Conservation (phyloP, 2,329 filamentous ascomycete species). For the Fusarium protoensiforme region DNA sequence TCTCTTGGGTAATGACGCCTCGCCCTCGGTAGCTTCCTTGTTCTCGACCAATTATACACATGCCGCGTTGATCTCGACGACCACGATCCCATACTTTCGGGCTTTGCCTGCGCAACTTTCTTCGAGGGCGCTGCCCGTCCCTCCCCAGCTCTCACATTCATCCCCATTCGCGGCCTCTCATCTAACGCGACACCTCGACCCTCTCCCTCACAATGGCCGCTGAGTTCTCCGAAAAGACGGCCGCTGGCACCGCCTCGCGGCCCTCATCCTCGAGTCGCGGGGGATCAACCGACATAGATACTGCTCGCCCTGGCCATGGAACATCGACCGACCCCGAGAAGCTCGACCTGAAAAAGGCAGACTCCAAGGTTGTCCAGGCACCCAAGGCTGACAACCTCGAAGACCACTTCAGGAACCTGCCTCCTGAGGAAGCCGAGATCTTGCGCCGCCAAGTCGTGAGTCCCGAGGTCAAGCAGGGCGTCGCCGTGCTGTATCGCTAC, state of each 20-base stretch:
- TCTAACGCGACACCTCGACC: neutral
- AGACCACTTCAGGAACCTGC: constrained; percentile 71
- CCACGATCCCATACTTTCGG: neutral
- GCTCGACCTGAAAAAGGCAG: constrained; percentile 53
- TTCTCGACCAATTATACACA: neutral
- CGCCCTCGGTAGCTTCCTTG: neutral
- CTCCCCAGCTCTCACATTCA: neutral
- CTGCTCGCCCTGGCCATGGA: constrained; percentile 20
- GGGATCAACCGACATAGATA: constrained; percentile 47
- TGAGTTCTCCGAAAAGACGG: constrained; percentile 40
- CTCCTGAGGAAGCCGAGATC: constrained; percentile 72
- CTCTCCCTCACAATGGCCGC: constrained; percentile 31
- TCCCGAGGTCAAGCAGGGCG: constrained; percentile 71
- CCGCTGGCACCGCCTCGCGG: constrained; percentile 37
- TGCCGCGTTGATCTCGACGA: constrained; percentile 15
- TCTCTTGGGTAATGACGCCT: neutral
- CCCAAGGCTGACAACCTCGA: constrained; percentile 52
- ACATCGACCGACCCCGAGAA: constrained; percentile 28
- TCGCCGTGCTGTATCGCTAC: constrained; percentile 76
- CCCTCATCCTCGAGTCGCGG: constrained; percentile 50
- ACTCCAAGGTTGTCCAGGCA: constrained; percentile 53
- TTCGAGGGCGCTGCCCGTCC: constrained; percentile 15
- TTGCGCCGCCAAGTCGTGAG: constrained; percentile 76
- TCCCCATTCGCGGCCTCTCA: neutral
- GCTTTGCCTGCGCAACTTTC: constrained; percentile 1